These are phyloP conservation scores for Ambrosia artemisiifolia DNA, from an alignment of 129 eudicot genomes.

Conservation along the genomic window DNA sequence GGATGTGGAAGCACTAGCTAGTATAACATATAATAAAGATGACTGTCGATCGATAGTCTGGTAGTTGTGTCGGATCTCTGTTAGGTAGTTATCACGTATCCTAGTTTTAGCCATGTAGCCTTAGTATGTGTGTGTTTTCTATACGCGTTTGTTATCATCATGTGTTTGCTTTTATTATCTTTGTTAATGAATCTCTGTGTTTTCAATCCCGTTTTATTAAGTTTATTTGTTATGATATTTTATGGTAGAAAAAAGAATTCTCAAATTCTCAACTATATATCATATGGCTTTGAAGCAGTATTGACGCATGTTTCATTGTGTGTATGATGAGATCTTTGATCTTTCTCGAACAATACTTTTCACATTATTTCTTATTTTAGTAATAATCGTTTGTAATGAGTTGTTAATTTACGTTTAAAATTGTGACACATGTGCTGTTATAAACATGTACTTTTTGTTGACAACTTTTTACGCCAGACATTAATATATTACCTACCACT, in stretches of 20 bases:
- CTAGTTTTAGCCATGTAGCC: background rate
- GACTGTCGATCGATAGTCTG: background rate
- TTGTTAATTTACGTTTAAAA: no score
- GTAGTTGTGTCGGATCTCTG: background rate
- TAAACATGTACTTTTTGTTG: no score
- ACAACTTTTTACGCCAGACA: no score
- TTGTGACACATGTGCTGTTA: no score
- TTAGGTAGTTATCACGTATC: background rate
- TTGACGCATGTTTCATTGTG: no score
- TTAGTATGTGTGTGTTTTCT: background rate
- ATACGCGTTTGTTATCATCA: background rate
- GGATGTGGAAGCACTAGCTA: slow-evolving; percentile 17
- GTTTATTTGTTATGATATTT: background rate
- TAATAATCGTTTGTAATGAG: background rate
- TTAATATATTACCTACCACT: no score
- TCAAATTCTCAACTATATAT: no score
- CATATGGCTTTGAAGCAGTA: no score
- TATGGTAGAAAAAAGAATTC: no score
- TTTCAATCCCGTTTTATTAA: background rate
- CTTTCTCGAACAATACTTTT: no score
- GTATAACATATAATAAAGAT: slow-evolving; percentile 2
- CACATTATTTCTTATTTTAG: background rate
- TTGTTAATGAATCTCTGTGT: background rate
- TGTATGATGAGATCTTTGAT: no score
- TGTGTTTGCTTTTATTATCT: background rate